Evolutionary conservation across 2,329 filamentous ascomycete genomes (phyloP).

Genomic region (Aspergillus sergii): DNA sequence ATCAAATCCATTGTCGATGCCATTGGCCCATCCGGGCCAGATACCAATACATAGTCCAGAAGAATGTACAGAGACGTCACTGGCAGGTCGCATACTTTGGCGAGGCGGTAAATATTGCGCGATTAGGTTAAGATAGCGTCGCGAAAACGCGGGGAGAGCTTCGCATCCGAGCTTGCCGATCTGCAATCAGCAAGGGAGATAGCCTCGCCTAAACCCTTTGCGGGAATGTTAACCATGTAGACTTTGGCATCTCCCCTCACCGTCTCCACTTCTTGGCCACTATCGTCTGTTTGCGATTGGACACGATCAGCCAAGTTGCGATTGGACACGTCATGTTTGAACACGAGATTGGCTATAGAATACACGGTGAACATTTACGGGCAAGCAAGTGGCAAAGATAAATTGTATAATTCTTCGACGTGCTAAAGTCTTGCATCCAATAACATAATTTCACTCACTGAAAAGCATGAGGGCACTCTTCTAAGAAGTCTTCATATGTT

Average conservation of each 20-base stretch:
- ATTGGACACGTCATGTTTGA: background rate
- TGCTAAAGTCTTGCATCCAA: too few species aligned
- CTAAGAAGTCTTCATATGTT: too few species aligned
- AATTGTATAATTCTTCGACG: too few species aligned
- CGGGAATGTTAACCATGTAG: background rate
- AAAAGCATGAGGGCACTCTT: too few species aligned
- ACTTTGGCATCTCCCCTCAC: background rate
- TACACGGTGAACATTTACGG: too few species aligned
- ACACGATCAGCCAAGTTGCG: background rate
- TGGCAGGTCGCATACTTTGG: constrained; percentile 22
- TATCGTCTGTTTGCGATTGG: background rate
- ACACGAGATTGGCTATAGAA: too few species aligned
- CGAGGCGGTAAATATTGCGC: background rate
- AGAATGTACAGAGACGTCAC: background rate
- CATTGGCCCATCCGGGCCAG: background rate
- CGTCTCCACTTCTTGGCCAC: background rate
- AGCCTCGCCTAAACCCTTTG: background rate
- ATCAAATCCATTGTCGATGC: background rate
- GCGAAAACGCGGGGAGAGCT: background rate
- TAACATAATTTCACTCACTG: too few species aligned
- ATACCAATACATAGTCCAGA: background rate
- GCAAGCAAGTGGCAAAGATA: too few species aligned
- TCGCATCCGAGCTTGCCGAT: background rate
- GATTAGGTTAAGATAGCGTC: background rate
- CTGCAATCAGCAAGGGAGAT: background rate